Conservation (phyloP, 768 basidiomycete genomes). For the Calocybe indica region DNA sequence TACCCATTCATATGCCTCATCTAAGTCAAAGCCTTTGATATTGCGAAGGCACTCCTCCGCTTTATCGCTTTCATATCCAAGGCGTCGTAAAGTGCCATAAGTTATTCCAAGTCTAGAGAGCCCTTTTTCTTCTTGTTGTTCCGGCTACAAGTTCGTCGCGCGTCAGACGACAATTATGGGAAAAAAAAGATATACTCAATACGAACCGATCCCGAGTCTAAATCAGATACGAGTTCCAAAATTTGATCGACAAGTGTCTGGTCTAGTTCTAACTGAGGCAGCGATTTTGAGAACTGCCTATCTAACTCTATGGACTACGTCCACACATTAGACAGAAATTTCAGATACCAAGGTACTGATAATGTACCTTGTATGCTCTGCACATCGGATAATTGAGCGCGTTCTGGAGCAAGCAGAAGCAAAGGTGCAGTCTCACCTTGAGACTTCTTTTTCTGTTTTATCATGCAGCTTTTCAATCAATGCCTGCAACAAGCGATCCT, state of each 20-base stretch:
- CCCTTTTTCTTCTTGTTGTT: conserved; percentile 63
- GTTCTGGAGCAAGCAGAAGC: no score
- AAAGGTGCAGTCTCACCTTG: conserved; percentile 36
- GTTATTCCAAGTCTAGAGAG: conserved; percentile 69
- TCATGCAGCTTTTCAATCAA: conserved; percentile 83
- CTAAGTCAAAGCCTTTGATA: conserved; percentile 67
- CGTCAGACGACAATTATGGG: not conserved
- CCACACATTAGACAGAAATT: not conserved
- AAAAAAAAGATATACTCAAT: not conserved
- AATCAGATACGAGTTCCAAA: conserved; percentile 41
- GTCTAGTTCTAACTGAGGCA: conserved; percentile 62
- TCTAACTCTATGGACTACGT: conserved; percentile 77
- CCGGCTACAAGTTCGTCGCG: not conserved
- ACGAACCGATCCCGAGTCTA: conserved; percentile 23
- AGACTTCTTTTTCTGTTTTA: conserved; percentile 82
- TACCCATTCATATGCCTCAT: conserved; percentile 92
- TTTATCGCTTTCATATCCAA: conserved; percentile 67
- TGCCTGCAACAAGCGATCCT: conserved; percentile 41
- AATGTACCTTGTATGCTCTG: not conserved
- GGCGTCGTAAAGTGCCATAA: conserved; percentile 71
- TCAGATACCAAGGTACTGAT: no score
- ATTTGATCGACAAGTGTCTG: conserved; percentile 51
- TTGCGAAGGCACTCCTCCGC: conserved; percentile 67
- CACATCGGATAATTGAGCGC: no score
- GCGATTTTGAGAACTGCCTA: conserved; percentile 58